Conservation (phyloP, 129 eudicot genomes). For the Apium graveolens region DNA sequence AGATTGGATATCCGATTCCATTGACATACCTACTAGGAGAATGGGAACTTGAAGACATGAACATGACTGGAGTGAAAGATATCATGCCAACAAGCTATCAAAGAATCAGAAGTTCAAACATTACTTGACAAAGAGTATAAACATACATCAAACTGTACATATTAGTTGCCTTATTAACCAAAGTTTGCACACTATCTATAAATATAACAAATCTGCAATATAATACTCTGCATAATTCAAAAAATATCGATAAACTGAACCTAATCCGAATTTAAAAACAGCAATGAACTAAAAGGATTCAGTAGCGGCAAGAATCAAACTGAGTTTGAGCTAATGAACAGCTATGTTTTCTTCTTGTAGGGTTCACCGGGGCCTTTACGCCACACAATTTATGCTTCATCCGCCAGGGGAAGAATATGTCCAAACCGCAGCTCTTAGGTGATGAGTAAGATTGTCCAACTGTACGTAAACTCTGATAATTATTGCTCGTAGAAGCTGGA, state of each 20-base stretch:
- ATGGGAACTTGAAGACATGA: not conserved
- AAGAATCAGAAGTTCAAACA: not conserved
- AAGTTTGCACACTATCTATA: not conserved
- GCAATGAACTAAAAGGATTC: not conserved
- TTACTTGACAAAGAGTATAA: not conserved
- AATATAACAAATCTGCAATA: not conserved
- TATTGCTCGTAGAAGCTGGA: constrained; percentile 3
- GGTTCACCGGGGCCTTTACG: constrained; percentile 7
- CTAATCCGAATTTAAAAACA: not conserved
- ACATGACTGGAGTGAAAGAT: too few relatives aligned
- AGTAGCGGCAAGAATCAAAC: not conserved
- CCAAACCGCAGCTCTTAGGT: constrained; percentile 10
- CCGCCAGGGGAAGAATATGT: constrained; percentile 10
- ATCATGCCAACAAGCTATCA: not conserved
- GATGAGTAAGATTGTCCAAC: constrained; percentile 3
- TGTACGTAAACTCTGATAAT: not conserved
- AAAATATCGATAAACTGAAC: not conserved
- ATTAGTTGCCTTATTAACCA: not conserved
- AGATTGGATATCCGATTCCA: too few relatives aligned
- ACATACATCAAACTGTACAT: not conserved
- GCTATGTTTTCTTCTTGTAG: constrained; percentile 8
- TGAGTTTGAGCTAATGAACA: constrained; percentile 1
- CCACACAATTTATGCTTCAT: constrained; percentile 12
- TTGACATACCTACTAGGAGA: not conserved
- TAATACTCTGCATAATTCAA: not conserved